Evolutionary conservation across 2,329 filamentous ascomycete species (phyloP).

Genomic region (Helminthosporium solani): DNA sequence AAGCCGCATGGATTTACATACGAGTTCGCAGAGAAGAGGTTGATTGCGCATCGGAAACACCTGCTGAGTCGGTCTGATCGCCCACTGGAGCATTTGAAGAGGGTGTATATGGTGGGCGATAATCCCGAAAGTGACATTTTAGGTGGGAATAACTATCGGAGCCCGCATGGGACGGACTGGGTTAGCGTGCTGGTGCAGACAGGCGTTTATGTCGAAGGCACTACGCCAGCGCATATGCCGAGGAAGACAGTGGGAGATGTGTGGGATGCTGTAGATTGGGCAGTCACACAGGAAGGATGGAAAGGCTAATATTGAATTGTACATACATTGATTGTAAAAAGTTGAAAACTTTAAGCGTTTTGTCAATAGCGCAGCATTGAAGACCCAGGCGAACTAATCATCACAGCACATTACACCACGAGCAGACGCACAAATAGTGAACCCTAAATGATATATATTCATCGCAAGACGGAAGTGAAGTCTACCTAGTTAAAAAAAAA

Average conservation of each 20-base stretch:
- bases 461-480: no score
- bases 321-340: no score
- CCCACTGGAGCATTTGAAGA: conserved; percentile 55
- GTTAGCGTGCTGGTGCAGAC: conserved; percentile 74
- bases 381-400: no score
- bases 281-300: conserved; percentile 56
- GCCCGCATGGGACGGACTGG: conserved; percentile 71
- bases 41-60: conserved; percentile 61
- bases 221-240: conserved; percentile 61
- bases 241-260: conserved; percentile 72
- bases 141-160: conserved; percentile 76
- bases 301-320: conserved; percentile 23
- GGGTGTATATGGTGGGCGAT: conserved; percentile 88
- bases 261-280: conserved; percentile 74
- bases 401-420: no score
- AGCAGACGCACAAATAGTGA: no score
- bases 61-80: conserved; percentile 43
- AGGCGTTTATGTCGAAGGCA: conserved; percentile 67
- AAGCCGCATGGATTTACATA: conserved; percentile 82
- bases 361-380: no score
- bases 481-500: no score
- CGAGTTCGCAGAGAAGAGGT: conserved; percentile 74
- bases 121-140: conserved; percentile 80
- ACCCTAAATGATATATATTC: no score
- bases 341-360: no score